Conservation (phyloP, 2,329 filamentous ascomycete genomes). For the Monilinia polystroma region DNA sequence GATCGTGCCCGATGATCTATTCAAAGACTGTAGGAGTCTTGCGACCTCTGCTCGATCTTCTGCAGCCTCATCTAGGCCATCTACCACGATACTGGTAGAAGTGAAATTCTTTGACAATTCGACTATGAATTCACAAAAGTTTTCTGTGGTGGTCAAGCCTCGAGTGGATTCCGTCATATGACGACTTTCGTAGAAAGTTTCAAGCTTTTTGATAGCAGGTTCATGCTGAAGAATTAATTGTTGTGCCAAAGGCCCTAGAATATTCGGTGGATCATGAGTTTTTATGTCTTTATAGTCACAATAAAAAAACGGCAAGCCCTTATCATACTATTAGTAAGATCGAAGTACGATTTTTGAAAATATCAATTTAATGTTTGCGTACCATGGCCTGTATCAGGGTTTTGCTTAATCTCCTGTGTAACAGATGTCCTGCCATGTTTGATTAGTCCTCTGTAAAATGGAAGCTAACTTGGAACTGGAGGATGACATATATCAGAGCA, state of each 20-base stretch:
- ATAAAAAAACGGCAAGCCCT: slow-evolving; percentile 18
- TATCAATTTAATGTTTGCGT: slow-evolving; percentile 20
- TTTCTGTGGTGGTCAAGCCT: background rate
- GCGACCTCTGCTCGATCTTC: slow-evolving; percentile 23
- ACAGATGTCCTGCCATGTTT: slow-evolving; percentile 14
- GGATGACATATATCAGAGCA: slow-evolving; percentile 23
- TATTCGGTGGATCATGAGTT: slow-evolving; percentile 14
- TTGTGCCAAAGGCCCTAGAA: slow-evolving; percentile 33
- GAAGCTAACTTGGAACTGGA: background rate
- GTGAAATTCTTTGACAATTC: slow-evolving; percentile 25
- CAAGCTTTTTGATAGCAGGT: slow-evolving; percentile 27
- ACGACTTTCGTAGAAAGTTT: slow-evolving; percentile 16
- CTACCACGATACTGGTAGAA: slow-evolving; percentile 33
- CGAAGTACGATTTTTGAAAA: background rate
- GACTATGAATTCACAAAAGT: slow-evolving; percentile 19
- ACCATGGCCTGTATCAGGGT: background rate
- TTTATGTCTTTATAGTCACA: slow-evolving; percentile 21
- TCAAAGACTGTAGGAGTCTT: slow-evolving; percentile 21
- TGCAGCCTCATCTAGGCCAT: slow-evolving; percentile 38
- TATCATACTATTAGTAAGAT: slow-evolving; percentile 20
- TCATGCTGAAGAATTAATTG: slow-evolving; percentile 37
- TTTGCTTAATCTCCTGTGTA: slow-evolving; percentile 22
- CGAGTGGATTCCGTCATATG: background rate
- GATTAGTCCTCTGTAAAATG: background rate
- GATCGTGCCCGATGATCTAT: slow-evolving; percentile 21